These are phyloP conservation scores for Pichia phayaonensis DNA, from an alignment of 805 yeast genomes.

Conservation along the genomic window DNA sequence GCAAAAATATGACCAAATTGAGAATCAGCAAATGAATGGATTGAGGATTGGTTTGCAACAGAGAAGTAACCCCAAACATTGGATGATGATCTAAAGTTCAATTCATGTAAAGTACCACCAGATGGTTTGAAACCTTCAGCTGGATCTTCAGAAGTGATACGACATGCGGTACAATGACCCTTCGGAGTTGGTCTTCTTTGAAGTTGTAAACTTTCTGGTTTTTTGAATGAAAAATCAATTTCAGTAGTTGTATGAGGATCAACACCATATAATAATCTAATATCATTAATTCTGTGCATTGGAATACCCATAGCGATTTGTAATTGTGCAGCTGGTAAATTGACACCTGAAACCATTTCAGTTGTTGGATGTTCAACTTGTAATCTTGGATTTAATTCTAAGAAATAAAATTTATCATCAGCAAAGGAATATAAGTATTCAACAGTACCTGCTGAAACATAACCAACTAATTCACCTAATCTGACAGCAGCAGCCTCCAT, in stretches of 20 bases:
- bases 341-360: constrained; percentile 98
- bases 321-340: constrained; percentile 95
- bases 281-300: constrained; percentile 88
- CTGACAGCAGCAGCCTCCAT: constrained; percentile 99
- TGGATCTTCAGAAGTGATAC: constrained; percentile 98
- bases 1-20: constrained; percentile 99
- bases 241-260: constrained; percentile 89
- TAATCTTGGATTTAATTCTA: constrained; percentile 95
- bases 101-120: constrained; percentile 92
- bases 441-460: constrained; percentile 98
- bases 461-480: constrained; percentile 93
- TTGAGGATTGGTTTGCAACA: constrained; percentile 92
- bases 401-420: constrained; percentile 90
- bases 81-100: constrained; percentile 93
- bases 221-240: constrained; percentile 82
- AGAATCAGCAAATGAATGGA: constrained; percentile 96
- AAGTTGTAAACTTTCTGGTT: constrained; percentile 59
- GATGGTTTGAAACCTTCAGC: constrained; percentile 99
- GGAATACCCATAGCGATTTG: constrained; percentile 99
- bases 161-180: constrained; percentile 98
- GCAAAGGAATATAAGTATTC: constrained; percentile 92
- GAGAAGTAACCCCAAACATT: constrained; percentile 99
- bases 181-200: constrained; percentile 94
- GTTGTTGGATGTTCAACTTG: constrained; percentile 99
- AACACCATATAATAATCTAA: constrained; percentile 87